These are phyloP conservation scores for Geotrichum australiense DNA, from an alignment of 1,139 yeast genomes.

Conservation along the genomic window DNA sequence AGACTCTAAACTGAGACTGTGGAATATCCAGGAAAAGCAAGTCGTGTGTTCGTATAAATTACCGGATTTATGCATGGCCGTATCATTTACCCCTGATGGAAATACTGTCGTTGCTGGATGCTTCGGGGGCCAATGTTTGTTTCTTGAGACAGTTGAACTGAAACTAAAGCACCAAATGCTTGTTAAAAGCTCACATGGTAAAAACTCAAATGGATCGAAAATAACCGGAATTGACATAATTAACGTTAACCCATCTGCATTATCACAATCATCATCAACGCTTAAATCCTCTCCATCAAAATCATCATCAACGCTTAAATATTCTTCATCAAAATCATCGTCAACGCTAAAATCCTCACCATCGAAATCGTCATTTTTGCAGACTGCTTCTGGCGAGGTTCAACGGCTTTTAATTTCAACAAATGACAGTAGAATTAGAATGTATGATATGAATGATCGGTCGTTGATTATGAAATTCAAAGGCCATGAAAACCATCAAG, in stretches of 20 bases:
- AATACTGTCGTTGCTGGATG: constrained; percentile 66
- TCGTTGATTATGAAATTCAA: constrained; percentile 60
- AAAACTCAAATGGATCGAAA: constrained; percentile 31
- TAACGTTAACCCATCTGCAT: constrained; percentile 7
- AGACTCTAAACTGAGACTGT: constrained; percentile 68
- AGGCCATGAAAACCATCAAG: constrained; percentile 64
- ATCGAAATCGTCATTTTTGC: too few species aligned
- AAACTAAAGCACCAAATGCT: constrained; percentile 51
- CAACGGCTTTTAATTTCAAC: constrained; percentile 41
- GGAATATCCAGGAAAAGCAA: constrained; percentile 77
- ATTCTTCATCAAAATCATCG: too few species aligned
- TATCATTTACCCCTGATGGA: constrained; percentile 66
- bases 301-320: too few species aligned
- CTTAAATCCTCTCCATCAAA: constrained; percentile 8
- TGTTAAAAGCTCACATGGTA: constrained; percentile 38
- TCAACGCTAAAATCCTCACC: constrained; percentile 5
- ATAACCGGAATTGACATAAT: constrained; percentile 33
- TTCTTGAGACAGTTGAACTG: constrained; percentile 62
- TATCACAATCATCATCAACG: constrained; percentile 23
- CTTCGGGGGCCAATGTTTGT: constrained; percentile 62
- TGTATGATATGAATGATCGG: constrained; percentile 52
- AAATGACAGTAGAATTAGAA: constrained; percentile 71
- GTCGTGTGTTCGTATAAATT: constrained; percentile 42
- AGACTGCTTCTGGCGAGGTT: background rate
- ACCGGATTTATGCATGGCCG: constrained; percentile 55